These are phyloP conservation scores for Arthrobotrys sphaeroides DNA, from an alignment of 2,329 filamentous ascomycete species.

Conservation along the genomic window DNA sequence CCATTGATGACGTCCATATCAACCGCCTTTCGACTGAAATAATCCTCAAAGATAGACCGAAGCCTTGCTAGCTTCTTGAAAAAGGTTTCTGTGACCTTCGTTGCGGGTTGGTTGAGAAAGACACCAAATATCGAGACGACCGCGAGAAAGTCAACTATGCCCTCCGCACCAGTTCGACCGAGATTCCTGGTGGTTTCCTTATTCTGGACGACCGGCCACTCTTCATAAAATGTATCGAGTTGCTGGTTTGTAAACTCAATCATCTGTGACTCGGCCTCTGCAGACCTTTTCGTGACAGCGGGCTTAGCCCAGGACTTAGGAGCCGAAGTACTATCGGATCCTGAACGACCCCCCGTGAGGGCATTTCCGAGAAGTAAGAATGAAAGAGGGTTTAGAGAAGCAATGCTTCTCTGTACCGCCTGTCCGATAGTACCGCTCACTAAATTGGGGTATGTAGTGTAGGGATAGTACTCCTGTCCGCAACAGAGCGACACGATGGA, in stretches of 20 bases:
- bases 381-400: conserved; percentile 46
- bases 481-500: conserved; percentile 71
- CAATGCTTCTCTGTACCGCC: conserved; percentile 35
- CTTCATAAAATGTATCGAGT: conserved; percentile 34
- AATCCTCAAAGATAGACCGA: conserved; percentile 13
- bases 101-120: conserved; percentile 39
- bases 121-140: conserved; percentile 37
- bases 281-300: conserved; percentile 28
- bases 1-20: conserved; percentile 19
- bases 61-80: conserved; percentile 34
- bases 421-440: conserved; percentile 34
- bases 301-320: conserved; percentile 34
- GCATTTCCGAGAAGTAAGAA: conserved; percentile 50
- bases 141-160: conserved; percentile 18
- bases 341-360: conserved; percentile 23
- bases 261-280: conserved; percentile 41
- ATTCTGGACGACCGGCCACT: conserved; percentile 6
- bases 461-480: conserved; percentile 73
- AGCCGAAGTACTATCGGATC: background rate
- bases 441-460: conserved; percentile 68
- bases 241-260: conserved; percentile 38
- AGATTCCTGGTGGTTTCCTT: conserved; percentile 7
- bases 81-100: conserved; percentile 31
- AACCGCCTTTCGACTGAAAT: conserved; percentile 12
- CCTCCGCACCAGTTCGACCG: conserved; percentile 3